Base-by-base conservation (phyloP, 306 rosid species). In the Vicia villosa region DNA sequence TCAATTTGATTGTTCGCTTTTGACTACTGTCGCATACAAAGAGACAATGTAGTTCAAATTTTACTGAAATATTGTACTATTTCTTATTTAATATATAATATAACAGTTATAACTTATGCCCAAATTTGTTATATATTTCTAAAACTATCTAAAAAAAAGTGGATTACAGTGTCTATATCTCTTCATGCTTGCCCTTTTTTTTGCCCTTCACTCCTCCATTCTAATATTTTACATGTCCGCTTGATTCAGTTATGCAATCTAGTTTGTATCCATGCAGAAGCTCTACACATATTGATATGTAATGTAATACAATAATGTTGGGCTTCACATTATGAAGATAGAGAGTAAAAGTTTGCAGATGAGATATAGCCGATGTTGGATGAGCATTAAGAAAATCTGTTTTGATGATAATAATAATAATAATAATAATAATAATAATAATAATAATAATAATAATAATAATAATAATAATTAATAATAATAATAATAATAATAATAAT, bases 1-100 rank as follows among this genome's bases (percentile, higher is more conserved):
- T 30, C 58, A 51, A 34, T 69, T 60, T 69, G 28, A 58, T 64
- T 50, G 58, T 51, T 59, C 43, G 57, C 75, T 69, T 49, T 21
- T 21, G 50, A 49, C 43, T 19, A 28, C 45, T 37, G 22, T 21
- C 28, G 46, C 41, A 47, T 43, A 54, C 28, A 54, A 45, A 61
- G 54, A 66, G 22, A 56, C 32, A 32, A 38, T 26, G 14, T 16
- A 49, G 15, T 30, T 21, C 21, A 70, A 72, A 45, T 15, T 62
- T 63, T 72, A 15, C 24, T 20, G 46, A 68, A 13, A 54, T 30
- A 15, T 8, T 36, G 70, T 28, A 67, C 3, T 62, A 14, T 30
- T 55, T 30, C 64, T 49, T 47, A 61, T 46, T 46, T 50, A 52
- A 30, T 34, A 34, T 6, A 32, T 32, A 32, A 32, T 32, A 32